Evolutionary conservation across 148 eudicot species (phyloP).

Genomic region (Linanthus parryae): DNA sequence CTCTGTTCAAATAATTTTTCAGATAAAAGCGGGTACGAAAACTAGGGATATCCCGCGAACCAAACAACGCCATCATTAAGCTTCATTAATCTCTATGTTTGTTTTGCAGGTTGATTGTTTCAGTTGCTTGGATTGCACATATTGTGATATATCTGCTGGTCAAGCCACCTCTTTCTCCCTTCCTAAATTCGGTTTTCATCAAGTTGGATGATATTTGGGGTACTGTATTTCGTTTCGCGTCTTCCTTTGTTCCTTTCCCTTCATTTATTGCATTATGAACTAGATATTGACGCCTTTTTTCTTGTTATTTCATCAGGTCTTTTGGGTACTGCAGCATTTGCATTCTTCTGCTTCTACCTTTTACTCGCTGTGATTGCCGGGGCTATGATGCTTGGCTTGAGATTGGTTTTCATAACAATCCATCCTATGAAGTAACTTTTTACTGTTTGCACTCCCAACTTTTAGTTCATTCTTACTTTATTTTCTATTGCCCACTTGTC

Average conservation of each 20-base stretch:
- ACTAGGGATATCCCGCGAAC: no score
- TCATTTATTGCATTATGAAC: neutral
- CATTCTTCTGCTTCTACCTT: conserved; percentile 99
- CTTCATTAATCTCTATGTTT: conserved; percentile 3
- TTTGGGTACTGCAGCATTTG: conserved; percentile 94
- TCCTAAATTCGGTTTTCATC: conserved; percentile 82
- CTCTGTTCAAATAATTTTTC: no score
- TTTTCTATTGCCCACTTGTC: conserved; percentile 6
- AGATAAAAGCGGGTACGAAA: no score
- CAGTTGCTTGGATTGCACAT: conserved; percentile 94
- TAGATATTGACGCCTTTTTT: no score
- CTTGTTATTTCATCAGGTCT: conserved; percentile 84
- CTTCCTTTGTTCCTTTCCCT: conserved; percentile 3
- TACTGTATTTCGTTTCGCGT: conserved; percentile 9
- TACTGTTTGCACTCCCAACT: neutral
- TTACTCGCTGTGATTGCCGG: conserved; percentile 93
- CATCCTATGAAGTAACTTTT: conserved; percentile 92
- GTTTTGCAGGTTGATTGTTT: conserved; percentile 77
- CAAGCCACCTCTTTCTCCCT: conserved; percentile 88
- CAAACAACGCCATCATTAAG: no score
- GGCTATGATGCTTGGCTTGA: conserved; percentile 90
- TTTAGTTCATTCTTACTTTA: neutral
- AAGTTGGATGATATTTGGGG: conserved; percentile 95
- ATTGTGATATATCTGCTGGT: conserved; percentile 86
- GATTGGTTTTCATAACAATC: conserved; percentile 88